phyloP scores from a whole-genome alignment of 2,329 filamentous ascomycete genomes.

The Raffaelea ambrosiae region DNA sequence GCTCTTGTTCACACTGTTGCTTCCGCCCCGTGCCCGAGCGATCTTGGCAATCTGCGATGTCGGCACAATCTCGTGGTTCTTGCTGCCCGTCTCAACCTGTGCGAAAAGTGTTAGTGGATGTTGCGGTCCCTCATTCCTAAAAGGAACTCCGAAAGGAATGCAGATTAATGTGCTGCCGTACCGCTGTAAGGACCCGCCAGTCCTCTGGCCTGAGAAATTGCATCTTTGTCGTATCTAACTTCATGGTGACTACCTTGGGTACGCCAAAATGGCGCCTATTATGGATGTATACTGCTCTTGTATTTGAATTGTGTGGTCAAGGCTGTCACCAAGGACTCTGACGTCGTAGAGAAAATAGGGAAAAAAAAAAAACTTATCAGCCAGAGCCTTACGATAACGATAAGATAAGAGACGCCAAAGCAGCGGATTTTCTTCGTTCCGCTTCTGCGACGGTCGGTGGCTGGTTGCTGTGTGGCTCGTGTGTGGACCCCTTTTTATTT shows the following conservation, averaged over 20 bases:
- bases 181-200: conserved; percentile 89
- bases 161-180: conserved; percentile 29
- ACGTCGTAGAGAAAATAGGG: too few relatives aligned
- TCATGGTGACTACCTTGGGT: conserved; percentile 51
- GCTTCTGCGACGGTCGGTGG: neutral
- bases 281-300: too few relatives aligned
- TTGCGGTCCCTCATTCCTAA: conserved; percentile 1
- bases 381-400: neutral
- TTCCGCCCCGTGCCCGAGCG: conserved; percentile 69
- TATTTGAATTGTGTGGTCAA: too few relatives aligned
- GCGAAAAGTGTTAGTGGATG: neutral
- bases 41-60: conserved; percentile 81
- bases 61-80: conserved; percentile 95
- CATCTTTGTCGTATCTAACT: conserved; percentile 87
- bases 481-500: neutral
- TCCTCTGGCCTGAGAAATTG: conserved; percentile 89
- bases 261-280: neutral
- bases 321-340: too few relatives aligned
- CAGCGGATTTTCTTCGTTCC: conserved; percentile 7
- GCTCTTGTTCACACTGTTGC: conserved; percentile 70
- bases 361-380: too few relatives aligned
- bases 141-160: neutral
- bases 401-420: conserved; percentile 9
- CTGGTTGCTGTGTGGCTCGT: neutral
- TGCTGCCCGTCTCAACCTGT: conserved; percentile 89